Percentiles rank a stretch among this genome's conserved stretches.
Conservation (phyloP, 352 stramenopile species). For the Phytopythium ostracodes region DNA sequence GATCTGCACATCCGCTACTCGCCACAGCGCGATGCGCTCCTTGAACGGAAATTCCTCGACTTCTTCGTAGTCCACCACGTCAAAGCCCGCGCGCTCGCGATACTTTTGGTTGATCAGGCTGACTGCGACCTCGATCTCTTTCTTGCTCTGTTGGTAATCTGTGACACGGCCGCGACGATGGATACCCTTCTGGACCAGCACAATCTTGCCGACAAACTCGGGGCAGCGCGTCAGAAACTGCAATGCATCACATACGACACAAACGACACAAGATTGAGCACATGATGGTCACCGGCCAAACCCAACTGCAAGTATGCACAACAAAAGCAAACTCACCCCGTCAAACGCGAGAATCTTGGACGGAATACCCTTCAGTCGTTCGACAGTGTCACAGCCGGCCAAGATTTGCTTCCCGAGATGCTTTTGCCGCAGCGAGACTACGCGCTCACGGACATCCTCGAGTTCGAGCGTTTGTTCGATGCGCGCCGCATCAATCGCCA, state of each 20-base stretch:
- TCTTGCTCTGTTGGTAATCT: slow-evolving; percentile 93
- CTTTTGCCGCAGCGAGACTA: slow-evolving; percentile 56
- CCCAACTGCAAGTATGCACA: background rate
- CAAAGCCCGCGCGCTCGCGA: slow-evolving; percentile 29
- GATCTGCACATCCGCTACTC: slow-evolving; percentile 70
- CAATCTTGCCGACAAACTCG: slow-evolving; percentile 73
- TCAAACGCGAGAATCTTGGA: slow-evolving; percentile 97
- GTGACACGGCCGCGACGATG: slow-evolving; percentile 82
- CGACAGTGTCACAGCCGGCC: slow-evolving; percentile 91
- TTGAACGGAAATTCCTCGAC: slow-evolving; percentile 64
- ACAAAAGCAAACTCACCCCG: slow-evolving; percentile 12
- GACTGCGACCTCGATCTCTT: slow-evolving; percentile 91
- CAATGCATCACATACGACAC: too few relatives aligned
- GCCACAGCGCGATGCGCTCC: slow-evolving; percentile 71
- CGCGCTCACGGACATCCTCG: slow-evolving; percentile 39
- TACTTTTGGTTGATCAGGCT: slow-evolving; percentile 91
- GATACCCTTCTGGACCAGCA: slow-evolving; percentile 82
- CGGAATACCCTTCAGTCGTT: slow-evolving; percentile 96
- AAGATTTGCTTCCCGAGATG: slow-evolving; percentile 85
- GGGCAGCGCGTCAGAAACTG: slow-evolving; percentile 88
- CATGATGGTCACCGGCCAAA: too few relatives aligned
- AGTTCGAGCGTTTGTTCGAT: slow-evolving; percentile 51
- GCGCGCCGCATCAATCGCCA: slow-evolving; percentile 57
- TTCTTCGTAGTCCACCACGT: slow-evolving; percentile 79
- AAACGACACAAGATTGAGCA: background rate